These are phyloP conservation scores for Schizophyllum commune DNA, from an alignment of 1,284 basidiomycete genomes.

Conservation along the genomic window DNA sequence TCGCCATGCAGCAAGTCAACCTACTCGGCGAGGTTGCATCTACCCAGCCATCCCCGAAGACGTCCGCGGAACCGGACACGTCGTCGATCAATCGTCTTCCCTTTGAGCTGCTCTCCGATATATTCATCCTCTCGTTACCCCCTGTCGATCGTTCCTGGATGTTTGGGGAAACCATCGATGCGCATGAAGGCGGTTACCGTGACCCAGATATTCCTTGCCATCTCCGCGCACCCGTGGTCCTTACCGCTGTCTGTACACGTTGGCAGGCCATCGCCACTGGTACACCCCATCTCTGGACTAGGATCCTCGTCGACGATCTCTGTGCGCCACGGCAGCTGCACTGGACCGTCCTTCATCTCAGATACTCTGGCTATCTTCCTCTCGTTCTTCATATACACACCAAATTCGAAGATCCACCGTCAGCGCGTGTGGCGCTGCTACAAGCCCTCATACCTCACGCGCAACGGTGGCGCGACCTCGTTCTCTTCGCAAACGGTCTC, in stretches of 20 bases:
- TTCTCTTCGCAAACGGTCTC: not conserved
- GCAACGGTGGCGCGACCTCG: not conserved
- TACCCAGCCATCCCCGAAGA: not conserved
- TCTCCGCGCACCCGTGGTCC: constrained; percentile 19
- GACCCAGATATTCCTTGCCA: not conserved
- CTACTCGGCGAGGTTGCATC: too few relatives aligned
- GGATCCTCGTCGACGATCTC: constrained; percentile 19
- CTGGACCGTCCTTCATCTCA: not conserved
- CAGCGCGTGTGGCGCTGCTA: not conserved
- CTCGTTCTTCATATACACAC: not conserved
- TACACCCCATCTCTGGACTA: constrained; percentile 36
- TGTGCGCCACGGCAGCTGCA: not conserved
- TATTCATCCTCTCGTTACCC: not conserved
- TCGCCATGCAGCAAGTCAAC: too few relatives aligned
- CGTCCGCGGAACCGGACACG: not conserved
- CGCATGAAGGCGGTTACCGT: not conserved
- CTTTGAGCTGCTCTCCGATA: not conserved
- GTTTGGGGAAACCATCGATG: not conserved
- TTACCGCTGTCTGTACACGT: constrained; percentile 39
- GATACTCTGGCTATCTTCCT: not conserved
- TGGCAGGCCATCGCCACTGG: constrained; percentile 36
- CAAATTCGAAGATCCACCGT: not conserved
- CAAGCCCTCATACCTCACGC: not conserved
- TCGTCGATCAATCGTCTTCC: not conserved
- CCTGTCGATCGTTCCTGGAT: not conserved